Percentiles rank a stretch among this genome's conserved stretches.
Conservation (phyloP, 2,329 filamentous ascomycete genomes). For the Colletotrichum limetticola region DNA sequence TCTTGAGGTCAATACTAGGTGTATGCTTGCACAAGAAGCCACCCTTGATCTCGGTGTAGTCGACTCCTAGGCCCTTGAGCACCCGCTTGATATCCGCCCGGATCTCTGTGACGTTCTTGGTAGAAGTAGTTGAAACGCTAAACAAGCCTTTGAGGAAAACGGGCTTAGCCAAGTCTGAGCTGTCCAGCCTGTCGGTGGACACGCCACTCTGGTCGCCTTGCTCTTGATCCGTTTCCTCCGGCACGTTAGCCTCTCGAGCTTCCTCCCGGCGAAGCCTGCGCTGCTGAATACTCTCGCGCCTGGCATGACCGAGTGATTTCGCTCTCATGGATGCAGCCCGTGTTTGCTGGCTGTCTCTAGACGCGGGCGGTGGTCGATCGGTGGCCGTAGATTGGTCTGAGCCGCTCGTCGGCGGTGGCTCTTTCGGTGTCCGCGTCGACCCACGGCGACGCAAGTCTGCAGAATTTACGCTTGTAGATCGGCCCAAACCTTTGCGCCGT, state of each 20-base stretch:
- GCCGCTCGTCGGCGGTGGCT: constrained; percentile 79
- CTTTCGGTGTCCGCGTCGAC: constrained; percentile 62
- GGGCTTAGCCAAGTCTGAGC: constrained; percentile 86
- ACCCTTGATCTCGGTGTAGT: constrained; percentile 90
- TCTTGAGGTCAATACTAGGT: constrained; percentile 89
- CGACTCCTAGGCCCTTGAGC: constrained; percentile 86
- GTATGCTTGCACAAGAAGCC: constrained; percentile 91
- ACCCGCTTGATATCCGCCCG: constrained; percentile 91
- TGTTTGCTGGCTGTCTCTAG: constrained; percentile 61
- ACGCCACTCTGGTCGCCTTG: constrained; percentile 70
- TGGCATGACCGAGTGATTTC: constrained; percentile 88
- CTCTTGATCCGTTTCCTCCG: constrained; percentile 88
- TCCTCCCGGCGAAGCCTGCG: constrained; percentile 80
- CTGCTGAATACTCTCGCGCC: constrained; percentile 92
- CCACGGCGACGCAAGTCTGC: constrained; percentile 79
- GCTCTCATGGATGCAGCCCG: constrained; percentile 77
- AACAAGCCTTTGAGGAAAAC: constrained; percentile 97
- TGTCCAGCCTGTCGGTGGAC: constrained; percentile 70
- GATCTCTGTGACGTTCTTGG: constrained; percentile 87
- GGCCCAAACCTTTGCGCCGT: constrained; percentile 77
- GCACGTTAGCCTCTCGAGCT: constrained; percentile 79
- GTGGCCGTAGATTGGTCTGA: constrained; percentile 78
- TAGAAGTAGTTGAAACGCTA: constrained; percentile 96
- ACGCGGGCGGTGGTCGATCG: constrained; percentile 62
- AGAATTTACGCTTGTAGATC: constrained; percentile 92